Evolutionary conservation across 306 rosid species (phyloP), one percentile per base, ranked within the genome.

Genomic region (Cucurbita moschata): DNA sequence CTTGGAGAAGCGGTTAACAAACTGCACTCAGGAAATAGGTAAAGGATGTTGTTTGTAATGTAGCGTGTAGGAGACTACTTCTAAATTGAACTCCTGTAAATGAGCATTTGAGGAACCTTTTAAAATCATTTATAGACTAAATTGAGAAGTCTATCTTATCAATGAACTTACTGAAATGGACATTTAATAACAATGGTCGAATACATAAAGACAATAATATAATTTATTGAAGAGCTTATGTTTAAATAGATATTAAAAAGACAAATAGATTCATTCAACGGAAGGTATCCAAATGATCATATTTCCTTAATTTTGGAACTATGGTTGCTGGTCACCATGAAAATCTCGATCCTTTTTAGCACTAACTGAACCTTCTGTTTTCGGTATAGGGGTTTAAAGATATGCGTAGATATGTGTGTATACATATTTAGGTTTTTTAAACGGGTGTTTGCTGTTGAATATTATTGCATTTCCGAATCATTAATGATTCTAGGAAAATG

Each of bases 1-100:
- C 78, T 80, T 90, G 83, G 90, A 87, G 77, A 86, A 87, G 77
- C 94, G 88, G 85, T 79, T 93, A 46, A 76, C 81, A 77, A 93
- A 88, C 80, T 93, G 97, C 84, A 83, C 84, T 73, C 96, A 90
- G 84, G 96, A 93, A 90, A 87, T 93, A 76, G 97, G 98, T 93
- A 76, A 62, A 40, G 60, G 62, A 15, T 65, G 66, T 56, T 65
- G 23, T 52, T 38, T 72, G 62, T 30, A 30, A 30, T 30, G 35
- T 30, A 30, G 4, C 35, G 35, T 30, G 35, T 30, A 30, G 35
- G 35, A 30, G 23, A 39, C 13, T 35, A n/a, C 54, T 56, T 73
- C 52, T 57, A 19, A 10, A 4, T 42, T 23, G 16, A 46, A 70
- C 59, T 50, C 14, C 15, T 30, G 37, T 26, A 30, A 30, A 13